Base-by-base conservation (phyloP, 352 stramenopile genomes). In the Phytophthora parvispora region DNA sequence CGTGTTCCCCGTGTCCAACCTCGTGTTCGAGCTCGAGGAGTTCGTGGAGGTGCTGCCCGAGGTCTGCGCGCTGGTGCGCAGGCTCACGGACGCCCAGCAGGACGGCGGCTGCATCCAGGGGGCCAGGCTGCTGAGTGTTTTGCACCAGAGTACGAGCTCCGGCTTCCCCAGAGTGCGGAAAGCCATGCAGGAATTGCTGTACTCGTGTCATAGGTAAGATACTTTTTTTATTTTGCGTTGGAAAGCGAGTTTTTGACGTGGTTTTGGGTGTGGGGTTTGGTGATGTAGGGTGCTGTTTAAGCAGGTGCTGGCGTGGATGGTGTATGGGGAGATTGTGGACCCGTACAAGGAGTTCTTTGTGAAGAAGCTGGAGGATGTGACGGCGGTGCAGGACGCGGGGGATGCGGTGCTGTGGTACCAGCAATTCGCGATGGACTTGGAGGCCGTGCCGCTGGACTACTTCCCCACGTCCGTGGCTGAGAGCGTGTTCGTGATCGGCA, bases 301-400 rank as follows among this genome's bases (percentile, higher is more conserved):
- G 60, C 88, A 96, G 38, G 91, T 94, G n/a, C 53, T 94, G n/a
- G 74, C 83, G 51, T 96, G 86, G 86, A 93, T 96, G 77, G 52
- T 91, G 9, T 86, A 90, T 48, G 84, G 84, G 4, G 81, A 92
- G 28, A 74, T 93, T 29, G 62, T 91, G 9, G 88, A 96, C 27
- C 88, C 88, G 42, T 84, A 82, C 49, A 58, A 69, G 25, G 88
- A 96, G 54, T 96, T 96, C 75, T 94, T 96, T 71, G 75, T 96
- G 48, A 77, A 84, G 64, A 78, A 76, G 18, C 29, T 40, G 9
- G 43, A 49, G 32, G 29, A 49, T 31, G 45, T 12, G 22, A 25
- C 15, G 18, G 20, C 28, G 38, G 16, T 12, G 3, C 8, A 51
- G 36, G 47, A 67, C 34, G 32, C 51, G 13, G 60, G 53, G 61